Conservation (phyloP, 2,329 filamentous ascomycete species). For the Venturia nashicola region DNA sequence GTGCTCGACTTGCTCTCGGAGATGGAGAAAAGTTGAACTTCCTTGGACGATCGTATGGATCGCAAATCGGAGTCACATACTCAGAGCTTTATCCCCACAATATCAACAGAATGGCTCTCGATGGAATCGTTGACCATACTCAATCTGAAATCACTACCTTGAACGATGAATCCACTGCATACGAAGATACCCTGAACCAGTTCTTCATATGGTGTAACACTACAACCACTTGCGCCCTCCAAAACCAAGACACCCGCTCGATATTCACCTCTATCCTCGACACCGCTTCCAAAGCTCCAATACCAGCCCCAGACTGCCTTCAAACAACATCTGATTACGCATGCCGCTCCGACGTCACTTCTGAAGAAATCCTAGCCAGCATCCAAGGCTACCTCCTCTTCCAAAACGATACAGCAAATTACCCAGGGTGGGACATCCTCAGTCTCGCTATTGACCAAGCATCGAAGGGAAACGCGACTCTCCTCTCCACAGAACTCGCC, state of each 20-base stretch:
- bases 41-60: constrained; percentile 34
- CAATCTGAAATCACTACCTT: constrained; percentile 23
- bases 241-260: constrained; percentile 16
- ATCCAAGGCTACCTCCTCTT: constrained; percentile 20
- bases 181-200: constrained; percentile 23
- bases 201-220: constrained; percentile 28
- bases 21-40: constrained; percentile 25
- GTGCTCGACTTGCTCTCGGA: constrained; percentile 23
- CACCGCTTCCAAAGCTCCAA: constrained; percentile 21
- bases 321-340: constrained; percentile 7
- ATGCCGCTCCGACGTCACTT: constrained; percentile 18
- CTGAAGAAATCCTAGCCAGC: constrained; percentile 23
- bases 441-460: constrained; percentile 19
- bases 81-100: constrained; percentile 32
- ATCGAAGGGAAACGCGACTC: constrained; percentile 24
- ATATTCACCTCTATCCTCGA: constrained; percentile 18
- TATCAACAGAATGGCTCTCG: constrained; percentile 30
- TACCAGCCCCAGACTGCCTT: constrained; percentile 25
- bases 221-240: constrained; percentile 19
- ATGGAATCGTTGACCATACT: constrained; percentile 32
- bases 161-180: constrained; percentile 24
- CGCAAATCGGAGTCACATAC: constrained; percentile 31
- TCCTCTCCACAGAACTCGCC: constrained; percentile 19
- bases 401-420: not conserved
- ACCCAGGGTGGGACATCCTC: constrained; percentile 14